Conservation (phyloP, 495 filamentous ascomycete genomes). For the Rostrohypoxylon terebratum region DNA sequence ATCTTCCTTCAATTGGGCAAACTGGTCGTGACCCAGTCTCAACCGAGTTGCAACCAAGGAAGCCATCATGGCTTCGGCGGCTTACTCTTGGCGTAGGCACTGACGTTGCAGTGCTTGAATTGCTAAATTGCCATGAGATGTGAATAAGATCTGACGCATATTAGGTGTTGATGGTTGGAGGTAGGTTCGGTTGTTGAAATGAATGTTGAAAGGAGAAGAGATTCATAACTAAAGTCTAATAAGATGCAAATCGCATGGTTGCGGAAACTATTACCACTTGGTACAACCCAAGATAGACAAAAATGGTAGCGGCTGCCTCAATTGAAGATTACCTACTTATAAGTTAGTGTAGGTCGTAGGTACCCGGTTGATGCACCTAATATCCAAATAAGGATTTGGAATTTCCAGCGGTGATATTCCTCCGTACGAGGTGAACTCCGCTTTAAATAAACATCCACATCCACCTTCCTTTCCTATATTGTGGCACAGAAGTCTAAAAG, state of each 20-base stretch:
- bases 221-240: not conserved
- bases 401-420: constrained; percentile 16
- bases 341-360: too few relatives aligned
- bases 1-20: constrained; percentile 39
- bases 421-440: constrained; percentile 22
- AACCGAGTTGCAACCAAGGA: constrained; percentile 17
- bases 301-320: not conserved
- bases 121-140: not conserved
- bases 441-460: constrained; percentile 26
- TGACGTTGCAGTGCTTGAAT: not conserved
- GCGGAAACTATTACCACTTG: not conserved
- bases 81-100: constrained; percentile 34
- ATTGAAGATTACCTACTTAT: not conserved
- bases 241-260: not conserved
- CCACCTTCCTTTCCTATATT: not conserved
- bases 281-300: not conserved
- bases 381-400: not conserved
- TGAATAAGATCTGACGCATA: constrained; percentile 1
- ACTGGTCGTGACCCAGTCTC: constrained; percentile 17
- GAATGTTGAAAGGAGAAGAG: constrained; percentile 12
- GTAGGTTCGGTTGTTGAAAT: not conserved
- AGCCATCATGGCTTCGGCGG: constrained; percentile 25
- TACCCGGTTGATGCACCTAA: not conserved
- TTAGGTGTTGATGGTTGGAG: not conserved
- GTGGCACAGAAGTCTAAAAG: constrained; percentile 12